Evolutionary conservation across 2,329 filamentous ascomycete species (phyloP).

Genomic region (Aschersonia sp.): DNA sequence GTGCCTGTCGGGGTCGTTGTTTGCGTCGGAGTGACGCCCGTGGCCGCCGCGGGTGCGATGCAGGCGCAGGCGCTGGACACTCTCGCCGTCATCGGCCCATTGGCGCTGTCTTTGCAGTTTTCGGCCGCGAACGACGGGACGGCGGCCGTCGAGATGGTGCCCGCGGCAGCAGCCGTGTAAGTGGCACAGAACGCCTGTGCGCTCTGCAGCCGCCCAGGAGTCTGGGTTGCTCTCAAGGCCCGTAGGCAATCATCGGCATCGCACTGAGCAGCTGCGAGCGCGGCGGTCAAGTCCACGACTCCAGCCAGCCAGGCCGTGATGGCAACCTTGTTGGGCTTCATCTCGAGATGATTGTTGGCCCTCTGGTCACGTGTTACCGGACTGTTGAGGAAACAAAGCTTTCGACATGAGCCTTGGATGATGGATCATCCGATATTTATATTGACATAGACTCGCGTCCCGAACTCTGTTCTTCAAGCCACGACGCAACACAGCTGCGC

Average conservation of each 20-base stretch:
- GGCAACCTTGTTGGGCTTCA: neutral
- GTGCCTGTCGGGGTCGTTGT: conserved; percentile 4
- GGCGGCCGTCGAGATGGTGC: conserved; percentile 3
- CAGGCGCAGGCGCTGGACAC: conserved; percentile 11
- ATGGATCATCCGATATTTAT: neutral
- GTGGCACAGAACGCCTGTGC: conserved; percentile 18
- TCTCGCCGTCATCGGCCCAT: conserved; percentile 6
- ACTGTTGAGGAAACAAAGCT: no score
- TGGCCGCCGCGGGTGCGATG: conserved; percentile 6
- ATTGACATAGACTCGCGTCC: neutral
- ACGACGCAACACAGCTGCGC: neutral
- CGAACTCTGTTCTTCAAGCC: neutral
- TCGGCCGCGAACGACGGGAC: conserved; percentile 9
- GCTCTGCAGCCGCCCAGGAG: conserved; percentile 15
- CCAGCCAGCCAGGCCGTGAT: conserved; percentile 1
- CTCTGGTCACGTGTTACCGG: no score
- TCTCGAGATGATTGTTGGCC: neutral
- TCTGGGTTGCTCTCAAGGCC: conserved; percentile 18
- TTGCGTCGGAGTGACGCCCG: neutral
- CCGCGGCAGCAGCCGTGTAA: conserved; percentile 8
- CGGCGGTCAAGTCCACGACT: conserved; percentile 2
- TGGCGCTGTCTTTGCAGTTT: conserved; percentile 8
- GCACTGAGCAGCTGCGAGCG: conserved; percentile 9
- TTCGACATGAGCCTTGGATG: neutral
- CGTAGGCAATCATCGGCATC: conserved; percentile 22